Base-by-base conservation (phyloP, 1,139 yeast species). In the Suhomyces atakaporum region DNA sequence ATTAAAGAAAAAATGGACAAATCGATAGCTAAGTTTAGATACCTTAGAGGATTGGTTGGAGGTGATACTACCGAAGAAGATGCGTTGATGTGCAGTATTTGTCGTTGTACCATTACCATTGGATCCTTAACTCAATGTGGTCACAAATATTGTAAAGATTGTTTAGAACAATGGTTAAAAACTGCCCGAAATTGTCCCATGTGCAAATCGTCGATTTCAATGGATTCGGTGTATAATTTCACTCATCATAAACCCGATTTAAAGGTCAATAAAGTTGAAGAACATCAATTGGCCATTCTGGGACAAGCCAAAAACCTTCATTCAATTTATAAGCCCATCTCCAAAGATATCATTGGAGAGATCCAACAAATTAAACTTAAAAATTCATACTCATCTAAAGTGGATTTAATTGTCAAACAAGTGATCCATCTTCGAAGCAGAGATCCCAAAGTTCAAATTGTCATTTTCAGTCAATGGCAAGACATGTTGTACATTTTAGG, bases 111-210 rank as follows among this genome's bases (percentile, higher is more conserved):
- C 2, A 87, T 89, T 30, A 69, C 78, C 3, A 69, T 79, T 31
- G 97, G 97, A 0, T 75, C 92, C 0, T 66, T 90, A 42, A 83
- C 95, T 0, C 80, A 79, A 13, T 90, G 97, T 69, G 97, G 97
- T 0, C 97, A 90, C 59, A 82, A 81, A 49, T 90, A 84, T 54
- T 90, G 97, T 55, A 75, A 77, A 40, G 83, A 76, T 2, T 90
- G 97, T 57, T 66, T 89, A 25, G 70, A 63, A 11, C 80, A 74
- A 39, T 92, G 98, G 97, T 56, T 84, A 39, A 54, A 52, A 38
- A 65, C 62, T 10, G 66, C 66, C 14, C 73, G 73, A 26, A 56
- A 58, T 6, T 90, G 97, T 58, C 97, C 97, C 0, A 69, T 88
- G 52, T 90, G 97, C 59, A 86, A 87, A 44, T 56, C 72, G 1